Base-by-base conservation (phyloP, 2,329 filamentous ascomycete species). In the Epichloe sp. region DNA sequence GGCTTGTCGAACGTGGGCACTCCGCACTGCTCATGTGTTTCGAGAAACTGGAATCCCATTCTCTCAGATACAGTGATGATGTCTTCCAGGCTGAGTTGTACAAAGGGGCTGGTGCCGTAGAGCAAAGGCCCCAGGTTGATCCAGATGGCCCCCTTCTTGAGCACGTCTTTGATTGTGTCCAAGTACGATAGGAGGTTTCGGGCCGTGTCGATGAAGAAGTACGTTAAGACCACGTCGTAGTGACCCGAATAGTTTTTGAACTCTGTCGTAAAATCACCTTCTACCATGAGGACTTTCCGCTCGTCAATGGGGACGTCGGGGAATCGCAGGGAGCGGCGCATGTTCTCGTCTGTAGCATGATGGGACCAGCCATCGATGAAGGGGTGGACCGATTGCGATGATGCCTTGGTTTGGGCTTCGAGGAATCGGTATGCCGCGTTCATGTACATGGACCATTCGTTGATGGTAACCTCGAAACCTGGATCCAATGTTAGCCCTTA, bases 131-230 rank as follows among this genome's bases (percentile, higher is more conserved):
- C 78, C 0, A 79, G 68, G 47, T 80, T 81, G 23, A 80, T 62
- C 77, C 77, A 80, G 37, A 66, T 59, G 0, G 77, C 77, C 0
- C 75, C 76, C 0, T 61, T 58, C 43, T 64, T 68, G 3, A 81
- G 65, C 0, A 77, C 56, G 0, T 60, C 60, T 47, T 73, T 65
- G 43, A 79, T 79, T 0, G 71, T 77, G 37, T 80, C 75, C 5
- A 80, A 65, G 53, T 80, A 81, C 0, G 58, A 63, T 59, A 79
- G 67, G 1, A 79, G 59, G 50, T 80, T 80, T 0, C 76, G 69
- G 0, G 78, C 77, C 0, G 77, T 81, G 57, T 81, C 78, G 55
- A 81, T 79, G 62, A 81, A 80, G 63, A 80, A 81, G 43, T 79
- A 71, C 0, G 78, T 79, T 0, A 79, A 60, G 0, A 81, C 61